These are phyloP conservation scores for Euryodendron excelsum DNA, from an alignment of 148 eudicot species.

Conservation along the genomic window DNA sequence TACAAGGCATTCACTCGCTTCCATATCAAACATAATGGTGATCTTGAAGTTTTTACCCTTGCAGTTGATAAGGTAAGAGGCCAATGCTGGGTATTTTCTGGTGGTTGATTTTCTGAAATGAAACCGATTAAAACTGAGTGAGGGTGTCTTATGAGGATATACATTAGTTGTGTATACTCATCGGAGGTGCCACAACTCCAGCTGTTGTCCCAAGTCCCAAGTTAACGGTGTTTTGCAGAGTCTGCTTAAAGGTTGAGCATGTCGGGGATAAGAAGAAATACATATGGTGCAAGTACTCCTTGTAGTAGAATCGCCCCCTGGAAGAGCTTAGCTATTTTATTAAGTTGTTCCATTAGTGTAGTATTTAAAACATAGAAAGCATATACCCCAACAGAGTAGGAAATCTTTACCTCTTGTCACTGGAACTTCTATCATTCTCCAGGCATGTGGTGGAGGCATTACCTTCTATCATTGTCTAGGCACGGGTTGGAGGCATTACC, in stretches of 20 bases:
- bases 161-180: not conserved
- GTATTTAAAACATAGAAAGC: not conserved
- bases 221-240: too few relatives aligned
- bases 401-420: not conserved
- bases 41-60: conserved; percentile 92
- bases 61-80: conserved; percentile 89
- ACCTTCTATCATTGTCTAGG: too few relatives aligned
- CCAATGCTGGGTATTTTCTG: not conserved
- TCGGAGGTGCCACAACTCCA: not conserved
- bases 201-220: too few relatives aligned
- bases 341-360: not conserved
- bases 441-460: too few relatives aligned
- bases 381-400: too few relatives aligned
- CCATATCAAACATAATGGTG: conserved; percentile 63
- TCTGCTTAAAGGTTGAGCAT: too few relatives aligned
- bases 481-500: too few relatives aligned
- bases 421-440: too few relatives aligned
- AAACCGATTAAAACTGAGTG: not conserved
- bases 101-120: not conserved
- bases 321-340: not conserved
- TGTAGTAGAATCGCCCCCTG: not conserved
- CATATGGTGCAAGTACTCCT: not conserved
- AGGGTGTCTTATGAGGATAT: not conserved
- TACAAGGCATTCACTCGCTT: conserved; percentile 97
- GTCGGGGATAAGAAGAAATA: not conserved